Evolutionary conservation across 202 grass and related monocot species (phyloP).

Genomic region (Digitaria exilis): DNA sequence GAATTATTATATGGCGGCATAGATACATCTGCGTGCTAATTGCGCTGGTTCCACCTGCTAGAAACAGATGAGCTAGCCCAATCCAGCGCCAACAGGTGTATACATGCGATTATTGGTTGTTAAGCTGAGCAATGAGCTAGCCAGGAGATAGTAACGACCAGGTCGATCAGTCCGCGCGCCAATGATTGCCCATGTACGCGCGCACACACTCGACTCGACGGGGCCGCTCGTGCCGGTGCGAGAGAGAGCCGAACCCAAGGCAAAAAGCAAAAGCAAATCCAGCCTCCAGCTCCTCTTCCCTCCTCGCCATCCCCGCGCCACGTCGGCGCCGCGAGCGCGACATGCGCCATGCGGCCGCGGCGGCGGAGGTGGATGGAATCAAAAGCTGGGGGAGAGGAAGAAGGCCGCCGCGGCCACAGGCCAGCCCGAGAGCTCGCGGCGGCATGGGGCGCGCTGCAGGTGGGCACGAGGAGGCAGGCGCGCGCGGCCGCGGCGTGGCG

Average conservation of each 20-base stretch:
- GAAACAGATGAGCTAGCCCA: background rate
- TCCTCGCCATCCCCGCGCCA: background rate
- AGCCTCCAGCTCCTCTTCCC: background rate
- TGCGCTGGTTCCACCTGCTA: background rate
- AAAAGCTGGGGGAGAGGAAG: too few relatives aligned
- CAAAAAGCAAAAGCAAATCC: background rate
- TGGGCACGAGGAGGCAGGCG: background rate
- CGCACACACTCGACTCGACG: too few relatives aligned
- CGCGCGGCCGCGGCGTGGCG: constrained; percentile 41
- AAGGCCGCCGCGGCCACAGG: background rate
- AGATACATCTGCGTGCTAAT: too few relatives aligned
- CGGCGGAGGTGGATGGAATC: too few relatives aligned
- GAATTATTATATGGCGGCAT: too few relatives aligned
- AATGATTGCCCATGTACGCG: background rate
- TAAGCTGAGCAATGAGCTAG: too few relatives aligned
- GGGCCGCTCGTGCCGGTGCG: too few relatives aligned
- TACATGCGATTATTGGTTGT: background rate
- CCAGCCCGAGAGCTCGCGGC: too few relatives aligned
- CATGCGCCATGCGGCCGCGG: background rate
- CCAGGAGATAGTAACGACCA: too few relatives aligned
- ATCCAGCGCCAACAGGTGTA: background rate
- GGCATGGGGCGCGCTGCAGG: too few relatives aligned
- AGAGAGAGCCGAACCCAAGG: too few relatives aligned
- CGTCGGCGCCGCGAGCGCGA: too few relatives aligned
- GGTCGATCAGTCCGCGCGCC: background rate